Evolutionary conservation across 2,329 filamentous ascomycete genomes (phyloP).

Genomic region (Ophiocordyceps unilateralis): DNA sequence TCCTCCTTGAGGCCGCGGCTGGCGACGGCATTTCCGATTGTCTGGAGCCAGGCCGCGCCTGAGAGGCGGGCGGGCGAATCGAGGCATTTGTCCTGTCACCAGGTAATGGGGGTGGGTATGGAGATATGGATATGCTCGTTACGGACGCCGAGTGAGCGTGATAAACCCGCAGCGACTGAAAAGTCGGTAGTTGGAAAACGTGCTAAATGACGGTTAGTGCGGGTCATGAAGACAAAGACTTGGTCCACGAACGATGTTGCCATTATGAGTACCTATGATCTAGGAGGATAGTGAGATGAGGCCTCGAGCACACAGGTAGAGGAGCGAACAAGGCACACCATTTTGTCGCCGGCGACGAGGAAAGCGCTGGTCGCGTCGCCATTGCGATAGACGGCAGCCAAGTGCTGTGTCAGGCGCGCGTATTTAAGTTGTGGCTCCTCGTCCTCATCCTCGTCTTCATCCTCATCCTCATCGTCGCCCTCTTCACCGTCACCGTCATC

Average conservation of each 20-base stretch:
- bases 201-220: conserved; percentile 39
- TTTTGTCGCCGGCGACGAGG: conserved; percentile 84
- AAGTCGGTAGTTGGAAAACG: conserved; percentile 65
- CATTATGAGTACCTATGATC: conserved; percentile 90
- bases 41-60: conserved; percentile 13
- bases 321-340: conserved; percentile 40
- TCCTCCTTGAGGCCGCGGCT: conserved; percentile 31
- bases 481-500: conserved; percentile 28
- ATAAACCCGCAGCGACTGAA: conserved; percentile 71
- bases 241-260: conserved; percentile 54
- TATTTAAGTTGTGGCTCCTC: conserved; percentile 94
- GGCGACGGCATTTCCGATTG: conserved; percentile 25
- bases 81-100: conserved; percentile 24
- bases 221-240: not conserved
- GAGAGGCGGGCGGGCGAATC: conserved; percentile 17
- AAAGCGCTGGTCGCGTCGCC: conserved; percentile 90
- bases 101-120: conserved; percentile 46
- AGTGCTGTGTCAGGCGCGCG: conserved; percentile 62
- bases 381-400: conserved; percentile 75
- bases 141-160: conserved; percentile 87
- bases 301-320: conserved; percentile 4
- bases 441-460: conserved; percentile 70
- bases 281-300: conserved; percentile 20
- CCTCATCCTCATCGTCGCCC: conserved; percentile 42
- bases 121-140: conserved; percentile 78